phyloP scores from a whole-genome alignment of 2,329 filamentous ascomycete species.

The Talaromyces sp. region DNA sequence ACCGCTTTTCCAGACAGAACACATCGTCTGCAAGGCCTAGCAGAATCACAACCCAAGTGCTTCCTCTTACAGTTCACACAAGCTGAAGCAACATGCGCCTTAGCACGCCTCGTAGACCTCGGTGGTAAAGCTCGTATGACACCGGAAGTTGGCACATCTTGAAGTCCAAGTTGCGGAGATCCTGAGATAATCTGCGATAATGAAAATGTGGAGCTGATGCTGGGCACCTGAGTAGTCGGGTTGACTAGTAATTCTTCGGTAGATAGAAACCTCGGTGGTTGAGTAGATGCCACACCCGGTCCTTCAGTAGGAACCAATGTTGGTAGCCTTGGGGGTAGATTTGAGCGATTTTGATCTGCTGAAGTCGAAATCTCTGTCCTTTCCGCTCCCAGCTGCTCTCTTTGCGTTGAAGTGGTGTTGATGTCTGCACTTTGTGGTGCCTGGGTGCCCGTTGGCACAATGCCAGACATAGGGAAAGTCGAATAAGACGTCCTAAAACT shows the following conservation, averaged over 20 bases:
- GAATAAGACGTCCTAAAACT: slow-evolving; percentile 39
- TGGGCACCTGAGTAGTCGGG: slow-evolving; percentile 15
- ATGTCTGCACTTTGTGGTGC: slow-evolving; percentile 34
- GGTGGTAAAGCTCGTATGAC: slow-evolving; percentile 30
- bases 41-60: slow-evolving; percentile 46
- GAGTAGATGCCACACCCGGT: slow-evolving; percentile 18
- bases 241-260: slow-evolving; percentile 1
- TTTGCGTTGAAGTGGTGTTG: slow-evolving; percentile 23
- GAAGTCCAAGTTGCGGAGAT: slow-evolving; percentile 24
- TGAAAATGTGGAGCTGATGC: slow-evolving; percentile 13
- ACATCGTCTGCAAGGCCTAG: slow-evolving; percentile 45
- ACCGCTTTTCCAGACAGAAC: slow-evolving; percentile 47
- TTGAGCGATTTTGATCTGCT: slow-evolving; percentile 8
- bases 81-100: slow-evolving; percentile 48
- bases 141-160: slow-evolving; percentile 18
- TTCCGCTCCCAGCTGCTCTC: slow-evolving; percentile 14
- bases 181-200: slow-evolving; percentile 19
- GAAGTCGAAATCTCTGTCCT: neutral
- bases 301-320: slow-evolving; percentile 20
- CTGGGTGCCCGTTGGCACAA: slow-evolving; percentile 37
- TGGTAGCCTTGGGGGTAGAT: slow-evolving; percentile 16
- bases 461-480: slow-evolving; percentile 45
- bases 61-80: slow-evolving; percentile 51
- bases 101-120: slow-evolving; percentile 43
- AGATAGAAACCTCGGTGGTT: slow-evolving; percentile 16